Evolutionary conservation across 1,139 yeast genomes (phyloP).

Genomic region (Hanseniaspora uvarum): DNA sequence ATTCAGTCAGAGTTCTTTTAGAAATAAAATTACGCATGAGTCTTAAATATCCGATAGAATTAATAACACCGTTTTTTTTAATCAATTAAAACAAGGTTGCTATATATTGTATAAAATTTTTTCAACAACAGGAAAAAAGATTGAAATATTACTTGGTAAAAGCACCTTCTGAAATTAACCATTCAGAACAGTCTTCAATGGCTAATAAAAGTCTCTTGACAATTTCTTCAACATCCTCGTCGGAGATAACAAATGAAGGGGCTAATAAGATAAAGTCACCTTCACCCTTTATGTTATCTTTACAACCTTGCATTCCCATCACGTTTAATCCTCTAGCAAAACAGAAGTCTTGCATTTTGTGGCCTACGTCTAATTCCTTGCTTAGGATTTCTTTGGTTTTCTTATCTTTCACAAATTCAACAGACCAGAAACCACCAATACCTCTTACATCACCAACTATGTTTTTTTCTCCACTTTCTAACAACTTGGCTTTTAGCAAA

Average conservation of each 20-base stretch:
- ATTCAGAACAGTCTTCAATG: conserved; percentile 20
- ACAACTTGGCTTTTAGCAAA: conserved; percentile 27
- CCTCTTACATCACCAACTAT: conserved; percentile 41
- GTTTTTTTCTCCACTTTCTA: conserved; percentile 19
- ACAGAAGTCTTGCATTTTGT: conserved; percentile 34
- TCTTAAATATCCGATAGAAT: too few relatives aligned
- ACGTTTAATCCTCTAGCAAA: conserved; percentile 39
- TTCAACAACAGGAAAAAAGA: too few relatives aligned
- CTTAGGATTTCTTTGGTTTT: conserved; percentile 33
- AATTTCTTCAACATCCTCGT: conserved; percentile 39
- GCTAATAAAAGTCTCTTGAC: conserved; percentile 27
- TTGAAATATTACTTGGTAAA: not conserved
- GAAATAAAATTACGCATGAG: not conserved
- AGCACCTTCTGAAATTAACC: conserved; percentile 21
- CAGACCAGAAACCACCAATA: conserved; percentile 39
- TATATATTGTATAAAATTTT: too few relatives aligned
- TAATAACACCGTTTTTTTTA: too few relatives aligned
- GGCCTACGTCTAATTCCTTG: conserved; percentile 32
- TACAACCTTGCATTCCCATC: conserved; percentile 38
- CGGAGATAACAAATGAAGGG: conserved; percentile 42
- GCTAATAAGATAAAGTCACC: conserved; percentile 47
- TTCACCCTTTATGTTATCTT: conserved; percentile 18
- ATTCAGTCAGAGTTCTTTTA: not conserved
- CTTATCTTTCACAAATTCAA: conserved; percentile 37
- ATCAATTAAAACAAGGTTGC: too few relatives aligned